Base-by-base conservation (phyloP, 2,329 filamentous ascomycete species). In the Boeremia lycopersici region DNA sequence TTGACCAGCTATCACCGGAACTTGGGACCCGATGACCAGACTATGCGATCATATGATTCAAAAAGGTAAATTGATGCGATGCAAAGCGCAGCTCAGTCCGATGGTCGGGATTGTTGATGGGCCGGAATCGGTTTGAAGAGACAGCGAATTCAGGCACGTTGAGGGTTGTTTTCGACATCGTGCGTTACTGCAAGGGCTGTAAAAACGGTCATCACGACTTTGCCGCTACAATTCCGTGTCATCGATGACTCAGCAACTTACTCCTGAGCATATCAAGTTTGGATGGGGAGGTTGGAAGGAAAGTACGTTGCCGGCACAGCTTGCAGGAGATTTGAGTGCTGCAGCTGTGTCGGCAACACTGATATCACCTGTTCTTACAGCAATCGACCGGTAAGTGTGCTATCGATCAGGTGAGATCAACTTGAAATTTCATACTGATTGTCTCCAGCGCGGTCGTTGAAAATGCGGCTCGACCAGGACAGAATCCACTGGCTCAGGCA, bases 321-420 rank as follows among this genome's bases (percentile, higher is more conserved):
- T 71, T 36, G 58, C 56, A 36, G 67, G 66, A 55, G 66, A 71
- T 30, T 4, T 69, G 10, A 56, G 59, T 36, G 63, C 67, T 15
- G 68, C 67, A 19, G 57, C 60, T 31, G 44, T 71, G 12, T 67
- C 67, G 1, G 62, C 68, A 30, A 67, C 63, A 33, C 30, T 68
- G 34, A 62, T 69, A 19, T 65, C 63, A 29, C 64, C 67, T 6
- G 31, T 63, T 13, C 60, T 70, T 8, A 64, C 68, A 47, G 63
- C 62, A 10, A 69, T 71, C 40, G 68, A 72, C 41, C 64, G 65
- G 69, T 68, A 49, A 46, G 61, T 52, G 25, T 35, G n/a, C 4
- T 10, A 11, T 17, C 31, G 36, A 19, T 42, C 38, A 29, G 4
- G 44, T 39, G 19, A 30, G 11, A 29, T 43, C 19, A 2, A 33